Base-by-base conservation (phyloP, 2,329 filamentous ascomycete species). In the Xylaria sp. region DNA sequence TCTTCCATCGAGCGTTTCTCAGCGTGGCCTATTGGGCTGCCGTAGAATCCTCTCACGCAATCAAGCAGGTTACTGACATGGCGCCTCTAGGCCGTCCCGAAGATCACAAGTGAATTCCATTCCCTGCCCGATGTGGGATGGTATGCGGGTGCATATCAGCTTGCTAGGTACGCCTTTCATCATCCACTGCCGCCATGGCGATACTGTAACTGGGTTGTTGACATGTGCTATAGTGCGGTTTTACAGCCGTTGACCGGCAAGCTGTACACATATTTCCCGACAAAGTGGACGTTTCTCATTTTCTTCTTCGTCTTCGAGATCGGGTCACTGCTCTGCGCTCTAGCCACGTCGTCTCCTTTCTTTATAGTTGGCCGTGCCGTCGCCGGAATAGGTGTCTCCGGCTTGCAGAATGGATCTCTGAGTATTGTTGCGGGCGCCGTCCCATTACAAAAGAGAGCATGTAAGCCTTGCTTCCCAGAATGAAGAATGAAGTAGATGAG, bases 361-460 rank as follows among this genome's bases (percentile, higher is more conserved):
- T 82, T 90, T 62, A 89, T 90, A 62, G 74, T 85, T 9, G 87
- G 87, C 1, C 83, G 88, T 4, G 84, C 85, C 2, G 77, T 90
- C 2, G 85, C 87, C 0, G 88, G 88, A 0, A 70, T 84, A 0
- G 88, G 88, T 1, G 81, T 81, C 0, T 82, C 87, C 1, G 88
- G 84, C 0, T 71, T 89, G 2, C 80, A 83, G 65, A 86, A 83
- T n/a, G 87, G 88, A 0, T 80, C 80, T 3, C 77, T 89, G 69
- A 87, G 81, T 4, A 86, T 89, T 44, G 80, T 88, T 50, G 81
- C 82, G 0, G 82, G 76, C 12, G 74, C 79, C 46, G 74, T 80
- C 66, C 74, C 79, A 0, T 73, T 86, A 2, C 75, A 81, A 5
- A 83, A 84, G 64, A 78, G 85, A 67, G 82, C 81, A 0, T 73